Base-by-base conservation (phyloP, 805 yeast species). In the Kodamaea neixiangensis region DNA sequence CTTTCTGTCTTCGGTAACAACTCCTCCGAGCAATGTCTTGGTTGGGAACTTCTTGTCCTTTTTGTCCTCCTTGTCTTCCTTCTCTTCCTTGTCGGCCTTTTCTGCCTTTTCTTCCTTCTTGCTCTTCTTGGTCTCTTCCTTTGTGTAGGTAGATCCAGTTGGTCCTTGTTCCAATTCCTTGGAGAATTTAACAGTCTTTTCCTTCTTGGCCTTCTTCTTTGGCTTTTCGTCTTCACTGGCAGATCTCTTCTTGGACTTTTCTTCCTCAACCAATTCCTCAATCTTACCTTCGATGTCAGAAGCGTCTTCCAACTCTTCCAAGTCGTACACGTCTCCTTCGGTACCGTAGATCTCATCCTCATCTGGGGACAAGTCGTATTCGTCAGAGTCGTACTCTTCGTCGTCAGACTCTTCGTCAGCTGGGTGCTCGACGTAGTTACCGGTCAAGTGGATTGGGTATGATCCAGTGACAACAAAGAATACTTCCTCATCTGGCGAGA, bases 351-450 rank as follows among this genome's bases (percentile, higher is more conserved):
- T 66, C 69, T 85, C 92, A 62, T 85, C 90, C 66, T 85, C 90
- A 72, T 85, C 91, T 51, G 89, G 89, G 45, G 89, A 85, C 69
- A 83, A 78, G 69, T 82, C 86, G 66, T 81, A 80, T 55, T 81
- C 87, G 47, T 77, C 84, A 40, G 77, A 80, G 48, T 75, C 80
- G 43, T 77, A 81, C 47, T 60, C 59, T 51, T 76, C 79, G 35
- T 72, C 75, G 47, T 76, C 83, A 47, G 78, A 80, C 52, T 77
- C 81, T 40, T 77, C 82, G 65, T 92, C 97, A 64, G 84, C 89
- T 70, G 98, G 97, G 73, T 92, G 97, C 72, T 89, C 96, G 66
- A 94, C 86, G 75, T 86, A 91, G 85, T 94, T 93, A 78, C 99
- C 99, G 60, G 89, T 79, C 62, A 94, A 77, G 71, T 93, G 96